Conservation (phyloP, 2,329 filamentous ascomycete genomes). For the Ophiosphaerella herpotricha region DNA sequence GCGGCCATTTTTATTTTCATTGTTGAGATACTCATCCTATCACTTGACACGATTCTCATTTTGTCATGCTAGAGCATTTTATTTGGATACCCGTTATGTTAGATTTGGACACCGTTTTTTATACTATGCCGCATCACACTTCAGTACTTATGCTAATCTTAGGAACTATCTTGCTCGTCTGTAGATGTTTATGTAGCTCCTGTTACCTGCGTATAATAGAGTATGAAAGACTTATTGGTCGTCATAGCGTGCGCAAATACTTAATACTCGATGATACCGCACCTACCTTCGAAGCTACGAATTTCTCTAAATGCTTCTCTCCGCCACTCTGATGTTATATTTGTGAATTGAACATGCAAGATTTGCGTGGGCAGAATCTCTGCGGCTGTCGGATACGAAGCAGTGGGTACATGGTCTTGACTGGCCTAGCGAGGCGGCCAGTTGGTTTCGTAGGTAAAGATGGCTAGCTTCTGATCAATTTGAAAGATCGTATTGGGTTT, state of each 20-base stretch:
- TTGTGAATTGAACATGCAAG: too few relatives aligned
- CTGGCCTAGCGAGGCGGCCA: slow-evolving; percentile 27
- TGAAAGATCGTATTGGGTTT: too few relatives aligned
- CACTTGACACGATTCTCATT: not conserved
- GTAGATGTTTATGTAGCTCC: slow-evolving; percentile 8
- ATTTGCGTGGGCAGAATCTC: slow-evolving; percentile 30
- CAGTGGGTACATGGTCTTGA: slow-evolving; percentile 32
- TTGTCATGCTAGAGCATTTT: not conserved
- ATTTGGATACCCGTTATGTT: slow-evolving; percentile 5
- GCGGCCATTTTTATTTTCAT: not conserved
- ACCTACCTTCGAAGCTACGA: not conserved
- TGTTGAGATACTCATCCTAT: slow-evolving; percentile 7
- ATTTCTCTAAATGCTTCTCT: slow-evolving; percentile 36
- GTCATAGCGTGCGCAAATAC: not conserved
- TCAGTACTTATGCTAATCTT: not conserved
- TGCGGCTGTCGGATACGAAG: slow-evolving; percentile 43
- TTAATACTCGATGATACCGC: not conserved
- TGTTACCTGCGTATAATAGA: slow-evolving; percentile 10
- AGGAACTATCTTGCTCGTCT: slow-evolving; percentile 16
- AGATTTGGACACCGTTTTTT: not conserved
- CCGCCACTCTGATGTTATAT: slow-evolving; percentile 47
- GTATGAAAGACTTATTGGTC: slow-evolving; percentile 3
- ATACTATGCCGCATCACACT: slow-evolving; percentile 2
- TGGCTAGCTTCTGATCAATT: too few relatives aligned
- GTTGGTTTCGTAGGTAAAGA: slow-evolving; percentile 1